Evolutionary conservation across 768 basidiomycete genomes (phyloP), one percentile per base, ranked within the genome.

Genomic region (Sporobolomyces roseus): DNA sequence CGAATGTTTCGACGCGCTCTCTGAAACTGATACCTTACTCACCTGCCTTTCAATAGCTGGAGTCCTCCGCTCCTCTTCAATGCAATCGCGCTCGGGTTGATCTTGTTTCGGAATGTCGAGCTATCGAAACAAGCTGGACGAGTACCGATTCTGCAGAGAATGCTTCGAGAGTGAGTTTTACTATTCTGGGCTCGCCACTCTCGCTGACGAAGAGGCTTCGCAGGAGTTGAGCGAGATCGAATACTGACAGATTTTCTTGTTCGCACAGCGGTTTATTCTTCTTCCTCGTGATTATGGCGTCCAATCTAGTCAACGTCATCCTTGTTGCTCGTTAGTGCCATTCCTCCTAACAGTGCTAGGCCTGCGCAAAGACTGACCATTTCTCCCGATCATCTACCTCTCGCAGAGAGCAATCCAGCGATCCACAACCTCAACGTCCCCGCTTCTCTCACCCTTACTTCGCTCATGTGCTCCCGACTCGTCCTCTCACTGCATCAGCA

Each of bases 401-500:
- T n/a, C n/a, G n/a, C n/a, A n/a, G n/a, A n/a, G n/a, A 54, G 14
- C 6, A 56, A n/a, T 36, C 35, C n/a, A 4, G 54, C 54, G n/a
- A 4, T 41, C 21, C 36, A 56, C 13, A 56, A 56, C n/a, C 19
- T 41, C 54, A 56, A 56, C 54, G 19, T 56, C 13, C 54, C 54
- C 6, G 54, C 54, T 16, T 38, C 54, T 8, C 35, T 56, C 36
- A 56, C 54, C 25, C 23, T 56, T 14, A 56, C 54, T 10, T 38
- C 35, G 13, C 25, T 56, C 13, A 56, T 56, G 54, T 38, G 36
- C 23, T 41, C 36, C 4, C 54, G 54, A 10, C 36, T 56, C 36
- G 54, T 56, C 12, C 54, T 56, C 3, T 54, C 52, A 32, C 54
- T 56, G 19, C 54, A 56, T n/a, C 54, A 56, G n/a, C 54, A 56